These are phyloP conservation scores for Neurospora africana DNA, from an alignment of 495 filamentous ascomycete genomes.

Conservation along the genomic window DNA sequence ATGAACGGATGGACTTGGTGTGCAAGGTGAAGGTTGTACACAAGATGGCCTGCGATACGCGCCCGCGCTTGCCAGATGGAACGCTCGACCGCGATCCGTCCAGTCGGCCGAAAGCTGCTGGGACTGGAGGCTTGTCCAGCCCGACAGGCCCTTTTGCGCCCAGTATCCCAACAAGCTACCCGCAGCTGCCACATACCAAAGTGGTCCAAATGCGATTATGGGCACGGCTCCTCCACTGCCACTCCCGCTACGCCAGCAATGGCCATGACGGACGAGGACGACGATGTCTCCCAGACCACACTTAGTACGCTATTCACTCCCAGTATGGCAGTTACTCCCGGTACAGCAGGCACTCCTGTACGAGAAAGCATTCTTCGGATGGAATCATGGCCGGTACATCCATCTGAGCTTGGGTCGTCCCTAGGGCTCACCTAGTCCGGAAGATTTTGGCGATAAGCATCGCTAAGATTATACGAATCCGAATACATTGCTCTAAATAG, in stretches of 20 bases:
- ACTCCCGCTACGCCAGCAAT: neutral
- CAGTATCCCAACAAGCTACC: neutral
- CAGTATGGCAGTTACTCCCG: neutral
- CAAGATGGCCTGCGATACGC: neutral
- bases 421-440: neutral
- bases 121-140: neutral
- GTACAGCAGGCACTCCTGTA: neutral
- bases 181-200: neutral
- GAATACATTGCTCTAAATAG: neutral
- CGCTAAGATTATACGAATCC: neutral
- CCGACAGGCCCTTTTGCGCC: neutral
- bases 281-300: neutral
- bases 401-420: neutral
- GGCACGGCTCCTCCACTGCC: neutral
- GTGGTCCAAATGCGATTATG: neutral
- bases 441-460: neutral
- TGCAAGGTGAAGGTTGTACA: neutral
- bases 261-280: neutral
- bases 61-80: neutral
- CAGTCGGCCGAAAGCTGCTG: neutral
- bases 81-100: neutral
- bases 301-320: neutral
- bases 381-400: neutral
- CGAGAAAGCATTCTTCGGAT: neutral
- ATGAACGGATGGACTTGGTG: neutral